Evolutionary conservation across 2,329 filamentous ascomycete genomes (phyloP), one percentile per base, ranked within the genome.

Genomic region (Ophiocordyceps sinensis): DNA sequence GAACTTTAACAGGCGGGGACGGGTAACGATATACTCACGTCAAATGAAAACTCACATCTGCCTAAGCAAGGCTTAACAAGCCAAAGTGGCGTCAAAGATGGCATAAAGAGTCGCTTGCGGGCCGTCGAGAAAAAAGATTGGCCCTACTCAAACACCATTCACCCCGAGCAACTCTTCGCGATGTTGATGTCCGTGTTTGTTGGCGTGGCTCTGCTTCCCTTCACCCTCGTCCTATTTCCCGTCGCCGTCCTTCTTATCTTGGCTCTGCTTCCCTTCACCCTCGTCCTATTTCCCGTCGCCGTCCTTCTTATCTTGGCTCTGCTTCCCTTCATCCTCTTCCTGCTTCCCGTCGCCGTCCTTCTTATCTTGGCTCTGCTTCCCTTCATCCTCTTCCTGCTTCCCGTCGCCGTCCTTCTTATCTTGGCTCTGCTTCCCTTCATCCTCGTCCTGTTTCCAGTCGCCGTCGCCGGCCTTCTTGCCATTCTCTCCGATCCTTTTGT

Each of bases 241-340:
- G 35, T 48, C 30, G 14, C 41, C 38, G n/a, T 39, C 37, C 37
- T 47, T 31, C n/a, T n/a, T n/a, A n/a, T n/a, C n/a, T n/a, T n/a
- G n/a, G 44, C 23, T 1, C 11, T 9, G 43, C 4, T 52, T 14
- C 14, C 10, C 28, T 10, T 30, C 5, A 11, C 5, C 10, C 28
- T 30, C 28, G 28, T 30, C 14, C n/a, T n/a, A n/a, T n/a, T n/a
- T n/a, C n/a, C 31, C 45, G 43, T 9, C 41, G 5, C 46, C 47
- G 5, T 44, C 30, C 40, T 53, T 46, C 40, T 53, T 47, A n/a
- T n/a, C n/a, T n/a, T n/a, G n/a, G n/a, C n/a, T n/a, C 5, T 47
- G 43, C 38, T 51, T 46, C 43, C 8, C n/a, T 1, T 17, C 32
- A n/a, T 4, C 5, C 13, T 35, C n/a, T 7, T 35, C 32, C 14